These are phyloP conservation scores for Metschnikowia chrysomelidarum DNA, from an alignment of 805 yeast species.

Conservation along the genomic window DNA sequence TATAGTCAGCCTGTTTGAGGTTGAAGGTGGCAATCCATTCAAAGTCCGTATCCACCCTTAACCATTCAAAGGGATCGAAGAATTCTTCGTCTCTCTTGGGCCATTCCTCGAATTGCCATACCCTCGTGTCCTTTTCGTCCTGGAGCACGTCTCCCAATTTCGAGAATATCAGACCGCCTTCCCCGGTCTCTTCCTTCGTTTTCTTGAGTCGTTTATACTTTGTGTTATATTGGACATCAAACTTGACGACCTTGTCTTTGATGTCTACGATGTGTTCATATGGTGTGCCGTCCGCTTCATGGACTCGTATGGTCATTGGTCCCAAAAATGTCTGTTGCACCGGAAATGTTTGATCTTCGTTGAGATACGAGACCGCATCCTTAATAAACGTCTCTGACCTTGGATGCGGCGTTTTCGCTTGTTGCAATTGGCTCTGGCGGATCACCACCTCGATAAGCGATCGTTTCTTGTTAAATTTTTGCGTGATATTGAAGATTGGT, in stretches of 20 bases:
- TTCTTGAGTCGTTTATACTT: slow-evolving; percentile 82
- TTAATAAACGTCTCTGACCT: slow-evolving; percentile 42
- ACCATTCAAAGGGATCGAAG: slow-evolving; percentile 95
- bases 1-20: slow-evolving; percentile 88
- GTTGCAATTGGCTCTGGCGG: slow-evolving; percentile 79
- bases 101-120: slow-evolving; percentile 77
- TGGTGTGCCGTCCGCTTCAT: slow-evolving; percentile 98
- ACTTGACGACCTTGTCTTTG: slow-evolving; percentile 77
- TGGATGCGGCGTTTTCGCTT: slow-evolving; percentile 40
- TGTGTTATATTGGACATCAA: slow-evolving; percentile 94
- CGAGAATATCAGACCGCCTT: slow-evolving; percentile 41
- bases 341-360: slow-evolving; percentile 39
- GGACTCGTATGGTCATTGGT: slow-evolving; percentile 94
- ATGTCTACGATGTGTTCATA: slow-evolving; percentile 95
- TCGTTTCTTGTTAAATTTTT: slow-evolving; percentile 88
- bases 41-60: slow-evolving; percentile 94
- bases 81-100: slow-evolving; percentile 66
- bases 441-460: slow-evolving; percentile 94
- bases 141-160: slow-evolving; percentile 75
- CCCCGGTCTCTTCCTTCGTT: slow-evolving; percentile 43
- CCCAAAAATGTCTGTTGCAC: slow-evolving; percentile 71
- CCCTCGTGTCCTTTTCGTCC: slow-evolving; percentile 53
- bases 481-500: slow-evolving; percentile 86
- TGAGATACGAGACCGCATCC: slow-evolving; percentile 43
- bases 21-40: slow-evolving; percentile 90